Base-by-base conservation (phyloP, 2,329 filamentous ascomycete species). In the Plenodomus tracheiphilus region DNA sequence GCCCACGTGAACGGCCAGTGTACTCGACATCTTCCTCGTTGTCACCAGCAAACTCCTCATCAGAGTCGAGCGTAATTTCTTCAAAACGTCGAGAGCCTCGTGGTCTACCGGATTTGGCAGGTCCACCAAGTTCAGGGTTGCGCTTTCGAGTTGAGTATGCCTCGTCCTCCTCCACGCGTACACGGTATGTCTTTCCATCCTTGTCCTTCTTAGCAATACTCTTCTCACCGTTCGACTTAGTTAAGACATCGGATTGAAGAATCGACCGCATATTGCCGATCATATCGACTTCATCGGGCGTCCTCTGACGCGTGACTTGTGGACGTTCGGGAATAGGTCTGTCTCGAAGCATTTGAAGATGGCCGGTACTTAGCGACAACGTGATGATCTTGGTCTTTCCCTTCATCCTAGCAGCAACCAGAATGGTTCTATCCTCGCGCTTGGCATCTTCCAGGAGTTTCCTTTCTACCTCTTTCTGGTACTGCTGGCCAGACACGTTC, bases 381-480 rank as follows among this genome's bases (percentile, higher is more conserved):
- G 63, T 74, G 8, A 79, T 72, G 13, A 79, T 59, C 34, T 71
- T 74, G 32, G 73, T 75, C 56, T 76, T 78, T 30, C 70, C 70
- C 46, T 73, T 73, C 62, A 79, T 73, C 15, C 71, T 69, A 13
- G 76, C 77, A 41, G 72, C 70, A n/a, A 78, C 70, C 46, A 76
- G 68, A 41, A 77, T 75, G 46, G 71, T 77, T 0, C 76, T 69
- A 22, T 77, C 76, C 20, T 77, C 71, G 11, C 71, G 72, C 51
- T 67, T 71, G 1, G 72, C 72, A n/a, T 74, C 68, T 3, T 75
- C 71, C 9, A 74, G 54, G 13, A 70, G 69, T 62, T 66, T 74
- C 64, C 57, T 77, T 66, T 79, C 72, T 39, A 78, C 72, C 54
- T 78, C 73, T 43, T 75, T 75, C 50, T 77, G 73, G 47, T 77